Evolutionary conservation across 495 filamentous ascomycete species (phyloP), one percentile per base, ranked within the genome.

Genomic region (Lasiosphaeria hispida): DNA sequence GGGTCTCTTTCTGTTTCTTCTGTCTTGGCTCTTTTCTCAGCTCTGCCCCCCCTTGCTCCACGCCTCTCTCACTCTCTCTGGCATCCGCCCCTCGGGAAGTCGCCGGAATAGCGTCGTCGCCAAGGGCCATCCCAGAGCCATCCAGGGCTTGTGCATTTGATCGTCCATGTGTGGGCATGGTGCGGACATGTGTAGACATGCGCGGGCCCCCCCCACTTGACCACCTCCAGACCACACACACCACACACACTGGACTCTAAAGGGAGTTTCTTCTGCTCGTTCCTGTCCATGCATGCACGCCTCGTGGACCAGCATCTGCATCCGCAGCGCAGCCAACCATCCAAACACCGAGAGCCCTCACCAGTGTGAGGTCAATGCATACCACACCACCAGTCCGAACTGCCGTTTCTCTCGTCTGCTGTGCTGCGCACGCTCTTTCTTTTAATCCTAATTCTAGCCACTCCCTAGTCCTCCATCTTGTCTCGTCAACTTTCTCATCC

Each of bases 361-460:
- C 18, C 40, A 13, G 30, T 30, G 33, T 47, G 53, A 55, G 53
- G 53, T 55, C 53, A 45, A 55, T 55, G 53, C 53, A 52, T 55
- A 19, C 43, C 52, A 44, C 48, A 37, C 35, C 35, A 30, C 23
- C 23, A 13, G 43, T 34, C 39, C 37, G 15, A 54, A 45, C 19
- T 48, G 35, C 42, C 41, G 37, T 47, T 34, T 15, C 55, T 19
- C 53, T 36, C 30, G 35, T 52, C 49, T 37, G 23, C 33, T 49
- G 19, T 33, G 23, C 47, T 49, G 47, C 19, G 47, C 51, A 44
- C 47, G 17, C 53, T 38, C 11, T 53, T 15, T 54, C 53, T 34
- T 39, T 52, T 17, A 33, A 19, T 11, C 35, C 45, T 48, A 39
- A 41, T 54, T 42, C 38, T 42, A 18, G n/a, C 47, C 30, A 44